These are phyloP conservation scores for Epichloe typhina DNA, from an alignment of 2,329 filamentous ascomycete species.

Conservation along the genomic window DNA sequence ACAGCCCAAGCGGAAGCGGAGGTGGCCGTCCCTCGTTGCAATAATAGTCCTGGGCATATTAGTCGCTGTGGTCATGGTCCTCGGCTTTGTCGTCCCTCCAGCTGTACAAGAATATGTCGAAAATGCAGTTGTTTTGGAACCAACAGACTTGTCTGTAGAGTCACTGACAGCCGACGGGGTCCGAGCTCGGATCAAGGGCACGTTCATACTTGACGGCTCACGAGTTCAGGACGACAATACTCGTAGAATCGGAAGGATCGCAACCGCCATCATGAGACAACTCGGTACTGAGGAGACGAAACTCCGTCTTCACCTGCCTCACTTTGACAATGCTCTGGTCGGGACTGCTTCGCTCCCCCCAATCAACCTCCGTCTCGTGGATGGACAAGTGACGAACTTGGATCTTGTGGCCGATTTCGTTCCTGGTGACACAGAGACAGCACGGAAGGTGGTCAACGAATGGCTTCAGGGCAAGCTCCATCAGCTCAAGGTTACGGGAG, in stretches of 20 bases:
- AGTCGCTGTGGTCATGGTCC: conserved; percentile 54
- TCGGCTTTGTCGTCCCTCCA: conserved; percentile 71
- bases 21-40: conserved; percentile 71
- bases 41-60: conserved; percentile 50
- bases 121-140: conserved; percentile 67
- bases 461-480: conserved; percentile 72
- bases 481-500: conserved; percentile 57
- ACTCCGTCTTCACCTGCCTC: conserved; percentile 67
- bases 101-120: conserved; percentile 77
- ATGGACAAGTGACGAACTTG: conserved; percentile 63
- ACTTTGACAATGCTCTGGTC: conserved; percentile 64
- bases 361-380: conserved; percentile 61
- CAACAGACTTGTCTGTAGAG: conserved; percentile 73
- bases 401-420: conserved; percentile 67
- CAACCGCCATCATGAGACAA: conserved; percentile 67
- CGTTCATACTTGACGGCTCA: conserved; percentile 66
- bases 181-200: conserved; percentile 65
- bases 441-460: conserved; percentile 72
- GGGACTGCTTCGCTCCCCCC: conserved; percentile 67
- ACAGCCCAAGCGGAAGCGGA: conserved; percentile 10
- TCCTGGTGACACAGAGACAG: conserved; percentile 63
- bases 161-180: conserved; percentile 71
- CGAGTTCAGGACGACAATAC: conserved; percentile 59
- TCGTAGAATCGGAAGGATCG: conserved; percentile 60
- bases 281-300: conserved; percentile 61